Evolutionary conservation across 2,329 filamentous ascomycete species (phyloP), one percentile per base, ranked within the genome.

Genomic region (Ophiocordyceps camponoti-saundersi): DNA sequence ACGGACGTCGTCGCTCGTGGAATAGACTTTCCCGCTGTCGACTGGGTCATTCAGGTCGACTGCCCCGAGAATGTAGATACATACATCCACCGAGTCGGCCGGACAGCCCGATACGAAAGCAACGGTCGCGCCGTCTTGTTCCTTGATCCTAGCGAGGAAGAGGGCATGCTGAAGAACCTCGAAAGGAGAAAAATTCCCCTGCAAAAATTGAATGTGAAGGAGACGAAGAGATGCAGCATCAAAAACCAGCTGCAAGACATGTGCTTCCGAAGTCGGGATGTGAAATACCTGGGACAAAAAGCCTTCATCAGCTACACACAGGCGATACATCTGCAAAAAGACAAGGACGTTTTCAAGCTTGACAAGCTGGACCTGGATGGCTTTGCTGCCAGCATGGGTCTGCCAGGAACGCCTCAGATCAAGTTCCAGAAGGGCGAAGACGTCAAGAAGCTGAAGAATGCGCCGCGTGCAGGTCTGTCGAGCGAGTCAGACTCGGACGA

Each of bases 31-130:
- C 92, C 92, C 0, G 82, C 88, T 3, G 92, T 98, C 0, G 92
- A 98, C 61, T 98, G 92, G 84, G 92, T 98, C 6, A 87, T 98
- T n/a, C 92, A 98, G 60, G 75, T 86, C n/a, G 92, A 98, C 61
- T 94, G 86, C 53, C 92, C 92, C 0, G 92, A 98, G 62, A 90
- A 98, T 61, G 84, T 85, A 4, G 92, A 96, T 57, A 98, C 92
- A 0, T 98, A 98, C 58, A 96, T 98, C 54, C 92, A 98, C 65
- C 80, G 92, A 49, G 90, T 95, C 5, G 92, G 92, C 2, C 79
- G 92, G 29, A 96, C 92, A 18, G 92, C 92, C n/a, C 78, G 90
- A 21, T 96, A 93, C 61, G 82, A 95, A 57, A 82, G 84, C 52
- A 79, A 86, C 46, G 92, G 92, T 8, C 79, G 82, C 39, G 90